Base-by-base conservation (phyloP, 2,329 filamentous ascomycete genomes). In the Calycina herbarum region DNA sequence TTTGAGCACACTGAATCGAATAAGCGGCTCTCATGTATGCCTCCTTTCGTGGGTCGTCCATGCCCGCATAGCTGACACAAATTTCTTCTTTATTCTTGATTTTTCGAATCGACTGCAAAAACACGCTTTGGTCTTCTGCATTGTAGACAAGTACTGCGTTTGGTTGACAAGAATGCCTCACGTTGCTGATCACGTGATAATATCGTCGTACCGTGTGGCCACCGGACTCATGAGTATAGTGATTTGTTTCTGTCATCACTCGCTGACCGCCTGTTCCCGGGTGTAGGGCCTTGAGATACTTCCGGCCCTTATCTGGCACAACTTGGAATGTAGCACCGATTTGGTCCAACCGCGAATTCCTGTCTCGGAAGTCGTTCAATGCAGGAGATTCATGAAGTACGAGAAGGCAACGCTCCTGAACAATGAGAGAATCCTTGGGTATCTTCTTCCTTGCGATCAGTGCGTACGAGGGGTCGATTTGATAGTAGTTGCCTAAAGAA, bases 151-250 rank as follows among this genome's bases (percentile, higher is more conserved):
- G 48, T 54, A 24, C 20, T 13, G 59, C 59, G 29, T 61, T 61
- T 35, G 59, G 59, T 15, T 29, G 15, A 24, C 59, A 61, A 45
- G 40, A 51, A 27, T 61, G 59, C 15, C 48, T 61, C 24, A 61
- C 48, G 13, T 54, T 61, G 15, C 59, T 51, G 24, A 61, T 61
- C 5, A 51, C 42, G 40, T 35, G 59, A 54, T 61, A 61, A 3
- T 51, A 45, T 54, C 59, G 59, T 51, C 59, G 40, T 10, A 29
- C 17, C 27, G 48, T 42, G 15, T 54, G 45, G 27, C 45, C 59
- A 61, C 42, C 35, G 20, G 59, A 40, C 27, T 61, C 11, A 17
- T 31, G 42, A 51, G 40, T 51, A 20, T 54, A 42, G 40, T 51
- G 24, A 35, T 61, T 35, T 35, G 48, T 27, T 54, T 54, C 27